These are phyloP conservation scores for Centella asiatica DNA, from an alignment of 129 eudicot species.

Conservation along the genomic window DNA sequence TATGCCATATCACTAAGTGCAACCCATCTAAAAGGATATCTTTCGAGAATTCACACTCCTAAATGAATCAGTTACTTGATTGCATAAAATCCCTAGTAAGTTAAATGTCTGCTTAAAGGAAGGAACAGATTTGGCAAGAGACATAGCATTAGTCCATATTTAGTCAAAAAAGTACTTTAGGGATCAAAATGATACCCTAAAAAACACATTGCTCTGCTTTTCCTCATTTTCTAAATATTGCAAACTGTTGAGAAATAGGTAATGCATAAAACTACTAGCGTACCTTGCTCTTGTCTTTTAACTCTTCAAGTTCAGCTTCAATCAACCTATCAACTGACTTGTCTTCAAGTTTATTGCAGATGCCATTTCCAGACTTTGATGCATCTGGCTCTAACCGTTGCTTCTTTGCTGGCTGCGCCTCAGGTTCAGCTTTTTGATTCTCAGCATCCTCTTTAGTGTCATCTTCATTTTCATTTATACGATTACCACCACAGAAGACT, in stretches of 20 bases:
- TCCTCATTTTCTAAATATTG: not conserved
- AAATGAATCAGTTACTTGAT: too few species aligned
- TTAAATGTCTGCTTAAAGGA: not conserved
- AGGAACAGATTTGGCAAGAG: too few species aligned
- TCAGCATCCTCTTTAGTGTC: constrained; percentile 24
- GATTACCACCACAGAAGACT: constrained; percentile 16
- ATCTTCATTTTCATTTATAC: constrained; percentile 15
- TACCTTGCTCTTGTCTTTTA: constrained; percentile 89
- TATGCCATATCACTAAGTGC: too few species aligned
- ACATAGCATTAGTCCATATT: too few species aligned
- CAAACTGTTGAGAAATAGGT: not conserved
- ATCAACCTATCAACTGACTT: constrained; percentile 76
- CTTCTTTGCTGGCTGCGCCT: constrained; percentile 54
- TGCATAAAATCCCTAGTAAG: too few species aligned
- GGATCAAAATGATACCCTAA: not conserved
- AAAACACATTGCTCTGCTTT: not conserved
- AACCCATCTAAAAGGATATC: not conserved
- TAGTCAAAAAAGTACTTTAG: too few species aligned
- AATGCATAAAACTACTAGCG: constrained; percentile 1
- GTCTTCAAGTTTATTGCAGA: constrained; percentile 28
- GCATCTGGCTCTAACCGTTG: constrained; percentile 40
- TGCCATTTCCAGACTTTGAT: constrained; percentile 21
- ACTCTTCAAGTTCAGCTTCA: constrained; percentile 79
- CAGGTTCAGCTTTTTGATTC: constrained; percentile 30
- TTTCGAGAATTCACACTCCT: too few species aligned